These are phyloP conservation scores for Arthrocladium fulminans DNA, from an alignment of 2,329 filamentous ascomycete species.

Conservation along the genomic window DNA sequence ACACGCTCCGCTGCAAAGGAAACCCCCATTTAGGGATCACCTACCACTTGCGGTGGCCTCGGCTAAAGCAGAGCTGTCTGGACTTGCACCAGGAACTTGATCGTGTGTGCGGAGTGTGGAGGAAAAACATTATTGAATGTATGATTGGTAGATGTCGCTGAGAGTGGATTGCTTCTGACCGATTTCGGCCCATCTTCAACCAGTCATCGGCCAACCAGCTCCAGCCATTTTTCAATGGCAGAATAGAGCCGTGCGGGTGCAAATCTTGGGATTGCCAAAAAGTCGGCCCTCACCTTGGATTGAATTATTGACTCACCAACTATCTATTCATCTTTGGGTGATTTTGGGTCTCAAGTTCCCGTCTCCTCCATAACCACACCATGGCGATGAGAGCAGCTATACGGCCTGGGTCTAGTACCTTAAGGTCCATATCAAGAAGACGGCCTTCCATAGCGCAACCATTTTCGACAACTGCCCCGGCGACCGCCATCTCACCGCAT, in stretches of 20 bases:
- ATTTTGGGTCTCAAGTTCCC: neutral
- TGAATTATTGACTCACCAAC: constrained; percentile 8
- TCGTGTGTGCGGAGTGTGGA: neutral
- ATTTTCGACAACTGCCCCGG: constrained; percentile 39
- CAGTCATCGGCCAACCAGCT: constrained; percentile 1
- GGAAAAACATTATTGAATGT: neutral
- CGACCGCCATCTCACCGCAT: constrained; percentile 39
- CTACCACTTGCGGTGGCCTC: neutral
- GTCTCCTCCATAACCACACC: constrained; percentile 7
- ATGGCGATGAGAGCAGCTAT: constrained; percentile 36
- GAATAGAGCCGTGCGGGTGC: neutral
- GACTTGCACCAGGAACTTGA: neutral
- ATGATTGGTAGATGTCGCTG: neutral
- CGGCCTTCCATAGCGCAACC: constrained; percentile 33
- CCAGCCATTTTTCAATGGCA: neutral
- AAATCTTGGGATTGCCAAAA: constrained; percentile 2
- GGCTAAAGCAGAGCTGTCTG: neutral
- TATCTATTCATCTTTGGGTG: neutral
- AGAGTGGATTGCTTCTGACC: neutral
- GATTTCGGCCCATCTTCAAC: neutral
- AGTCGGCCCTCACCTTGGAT: neutral
- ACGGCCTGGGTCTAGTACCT: constrained; percentile 40
- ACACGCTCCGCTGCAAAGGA: too few species aligned
- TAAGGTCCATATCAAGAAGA: constrained; percentile 39
- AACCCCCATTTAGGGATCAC: too few species aligned